phyloP scores from a whole-genome alignment of 768 basidiomycete species.

The Suillus subluteus region DNA sequence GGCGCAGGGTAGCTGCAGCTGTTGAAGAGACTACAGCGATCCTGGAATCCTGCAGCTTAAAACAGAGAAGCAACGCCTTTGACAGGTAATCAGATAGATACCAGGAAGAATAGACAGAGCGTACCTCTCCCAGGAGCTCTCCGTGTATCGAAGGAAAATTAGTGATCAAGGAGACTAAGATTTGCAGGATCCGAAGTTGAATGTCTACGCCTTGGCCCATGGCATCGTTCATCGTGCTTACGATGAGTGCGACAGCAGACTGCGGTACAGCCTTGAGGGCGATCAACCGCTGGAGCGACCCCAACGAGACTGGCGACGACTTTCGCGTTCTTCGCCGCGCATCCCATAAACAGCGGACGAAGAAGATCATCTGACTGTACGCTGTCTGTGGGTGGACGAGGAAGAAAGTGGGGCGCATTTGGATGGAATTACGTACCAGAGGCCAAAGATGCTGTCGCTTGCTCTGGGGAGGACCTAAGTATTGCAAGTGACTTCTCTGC shows the following conservation, averaged over 20 bases:
- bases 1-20: constrained; percentile 92
- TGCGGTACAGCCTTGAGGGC: constrained; percentile 83
- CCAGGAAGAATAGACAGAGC: constrained; percentile 28
- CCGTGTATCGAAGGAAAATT: constrained; percentile 86
- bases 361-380: constrained; percentile 82
- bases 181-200: constrained; percentile 91
- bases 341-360: constrained; percentile 90
- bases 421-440: constrained; percentile 54
- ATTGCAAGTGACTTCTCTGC: constrained; percentile 87
- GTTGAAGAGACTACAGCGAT: constrained; percentile 97
- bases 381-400: constrained; percentile 53
- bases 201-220: constrained; percentile 96
- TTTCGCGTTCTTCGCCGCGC: constrained; percentile 90
- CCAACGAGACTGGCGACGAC: constrained; percentile 90
- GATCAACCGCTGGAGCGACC: constrained; percentile 91
- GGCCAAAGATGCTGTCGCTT: constrained; percentile 68
- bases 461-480: constrained; percentile 77
- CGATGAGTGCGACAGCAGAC: constrained; percentile 75
- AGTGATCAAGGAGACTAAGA: constrained; percentile 86
- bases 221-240: constrained; percentile 83
- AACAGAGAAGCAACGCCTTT: constrained; percentile 89
- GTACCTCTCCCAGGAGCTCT: constrained; percentile 76
- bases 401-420: background rate
- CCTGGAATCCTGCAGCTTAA: constrained; percentile 92
- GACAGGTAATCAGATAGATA: background rate